These are phyloP conservation scores for Trichoderma afroharzianum DNA, from an alignment of 2,329 filamentous ascomycete species.

Conservation along the genomic window DNA sequence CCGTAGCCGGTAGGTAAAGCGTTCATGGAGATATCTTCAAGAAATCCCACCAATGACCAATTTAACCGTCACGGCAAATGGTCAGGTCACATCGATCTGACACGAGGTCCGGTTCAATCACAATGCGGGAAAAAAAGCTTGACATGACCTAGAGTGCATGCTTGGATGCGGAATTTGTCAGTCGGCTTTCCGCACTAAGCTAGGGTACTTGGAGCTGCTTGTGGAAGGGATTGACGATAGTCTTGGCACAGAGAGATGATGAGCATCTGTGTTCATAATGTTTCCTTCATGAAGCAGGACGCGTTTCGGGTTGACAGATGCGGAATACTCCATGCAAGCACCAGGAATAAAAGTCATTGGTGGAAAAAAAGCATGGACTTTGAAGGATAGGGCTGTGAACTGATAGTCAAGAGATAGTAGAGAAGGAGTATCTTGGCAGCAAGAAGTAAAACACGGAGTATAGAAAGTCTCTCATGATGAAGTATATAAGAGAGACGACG, in stretches of 20 bases:
- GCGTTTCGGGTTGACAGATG: not conserved
- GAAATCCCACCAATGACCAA: not conserved
- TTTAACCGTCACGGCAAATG: not conserved
- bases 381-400: not conserved
- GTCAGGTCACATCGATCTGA: not conserved
- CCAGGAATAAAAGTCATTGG: not conserved
- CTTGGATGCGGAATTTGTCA: not conserved
- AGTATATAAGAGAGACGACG: not conserved
- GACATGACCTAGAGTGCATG: not conserved
- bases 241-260: not conserved
- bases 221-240: not conserved
- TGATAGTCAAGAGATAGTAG: not conserved
- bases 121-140: not conserved
- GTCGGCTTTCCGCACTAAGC: not conserved
- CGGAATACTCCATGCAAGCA: not conserved
- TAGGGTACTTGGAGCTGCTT: not conserved
- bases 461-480: not conserved
- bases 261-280: not conserved
- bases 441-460: not conserved
- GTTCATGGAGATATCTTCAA: not conserved
- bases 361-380: conserved; percentile 1
- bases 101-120: not conserved
- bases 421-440: not conserved
- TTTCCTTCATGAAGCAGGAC: not conserved
- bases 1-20: not conserved